A percentile compares a stretch with the other conserved stretches of the same genome.
phyloP scores from a whole-genome alignment of 495 filamentous ascomycete genomes.

The Pseudevernia furfuracea region DNA sequence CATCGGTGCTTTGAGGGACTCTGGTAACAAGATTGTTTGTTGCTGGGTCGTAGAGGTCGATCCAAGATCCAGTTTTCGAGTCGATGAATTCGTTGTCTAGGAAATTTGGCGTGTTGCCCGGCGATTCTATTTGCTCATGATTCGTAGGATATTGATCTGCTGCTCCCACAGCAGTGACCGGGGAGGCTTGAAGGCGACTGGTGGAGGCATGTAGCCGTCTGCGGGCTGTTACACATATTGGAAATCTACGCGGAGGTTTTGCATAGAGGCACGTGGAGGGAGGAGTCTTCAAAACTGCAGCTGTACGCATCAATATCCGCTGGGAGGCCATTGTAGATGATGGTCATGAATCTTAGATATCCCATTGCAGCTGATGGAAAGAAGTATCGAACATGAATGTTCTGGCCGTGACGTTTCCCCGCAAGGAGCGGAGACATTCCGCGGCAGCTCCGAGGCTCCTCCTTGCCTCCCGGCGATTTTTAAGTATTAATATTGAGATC shows the following conservation, averaged over 20 bases:
- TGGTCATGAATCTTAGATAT: neutral
- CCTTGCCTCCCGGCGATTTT: neutral
- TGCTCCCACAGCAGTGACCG: slow-evolving; percentile 47
- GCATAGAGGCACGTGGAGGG: neutral
- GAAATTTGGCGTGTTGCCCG: slow-evolving; percentile 81
- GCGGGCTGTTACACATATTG: neutral
- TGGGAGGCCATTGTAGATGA: neutral
- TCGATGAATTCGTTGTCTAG: slow-evolving; percentile 81
- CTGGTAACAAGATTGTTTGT: slow-evolving; percentile 97
- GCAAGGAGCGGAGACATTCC: neutral
- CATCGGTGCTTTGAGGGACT: slow-evolving; percentile 91
- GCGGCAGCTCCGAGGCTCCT: neutral
- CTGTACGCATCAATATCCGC: neutral
- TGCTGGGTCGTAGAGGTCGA: slow-evolving; percentile 89
- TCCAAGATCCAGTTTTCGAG: slow-evolving; percentile 71
- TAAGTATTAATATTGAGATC: neutral
- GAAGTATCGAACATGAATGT: neutral
- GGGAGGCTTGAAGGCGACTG: slow-evolving; percentile 27
- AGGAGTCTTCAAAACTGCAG: neutral
- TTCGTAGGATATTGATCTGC: slow-evolving; percentile 68
- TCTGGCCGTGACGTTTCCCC: neutral
- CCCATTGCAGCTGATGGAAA: neutral
- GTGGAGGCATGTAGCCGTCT: slow-evolving; percentile 10
- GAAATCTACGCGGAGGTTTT: neutral
- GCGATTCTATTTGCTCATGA: slow-evolving; percentile 68